Evolutionary conservation across 2,329 filamentous ascomycete genomes (phyloP).

Genomic region (Aspergillus quadrilineatus): DNA sequence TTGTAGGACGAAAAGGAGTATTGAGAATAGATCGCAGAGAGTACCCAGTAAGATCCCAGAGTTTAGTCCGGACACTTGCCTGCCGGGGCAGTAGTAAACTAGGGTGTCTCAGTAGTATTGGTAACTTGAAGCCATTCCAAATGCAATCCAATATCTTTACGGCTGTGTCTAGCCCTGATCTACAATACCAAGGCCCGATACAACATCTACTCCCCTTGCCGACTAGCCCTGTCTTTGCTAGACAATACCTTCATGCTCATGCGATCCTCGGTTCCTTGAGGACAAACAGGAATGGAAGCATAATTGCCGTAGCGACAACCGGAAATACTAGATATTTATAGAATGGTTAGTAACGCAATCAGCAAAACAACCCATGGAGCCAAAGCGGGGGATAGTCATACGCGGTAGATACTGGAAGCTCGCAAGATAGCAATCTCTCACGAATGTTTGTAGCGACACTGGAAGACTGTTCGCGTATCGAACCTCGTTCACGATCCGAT

Average conservation of each 20-base stretch:
- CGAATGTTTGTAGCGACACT: conserved; percentile 4
- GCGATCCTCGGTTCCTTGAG: neutral
- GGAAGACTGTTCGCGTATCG: conserved; percentile 14
- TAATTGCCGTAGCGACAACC: neutral
- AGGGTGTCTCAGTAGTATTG: no score
- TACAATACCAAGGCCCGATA: no score
- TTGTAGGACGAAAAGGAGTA: no score
- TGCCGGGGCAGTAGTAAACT: no score
- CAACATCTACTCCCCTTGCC: no score
- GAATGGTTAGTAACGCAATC: neutral
- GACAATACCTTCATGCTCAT: neutral
- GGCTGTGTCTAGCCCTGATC: no score
- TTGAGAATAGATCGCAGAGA: no score
- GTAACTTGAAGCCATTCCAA: no score
- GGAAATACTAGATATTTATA: neutral
- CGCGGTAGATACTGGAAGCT: conserved; percentile 12
- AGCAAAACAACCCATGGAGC: neutral
- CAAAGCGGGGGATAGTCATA: neutral
- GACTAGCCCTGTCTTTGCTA: no score
- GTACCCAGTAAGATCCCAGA: no score
- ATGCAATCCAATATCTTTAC: no score
- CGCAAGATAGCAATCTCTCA: conserved; percentile 15
- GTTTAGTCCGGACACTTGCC: no score
- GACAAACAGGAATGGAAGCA: neutral
- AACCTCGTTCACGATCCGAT: conserved; percentile 13